Percentiles rank a stretch among this genome's conserved stretches.
Evolutionary conservation across 805 yeast genomes (phyloP).

Genomic region (Schizosaccharomyces pombe): DNA sequence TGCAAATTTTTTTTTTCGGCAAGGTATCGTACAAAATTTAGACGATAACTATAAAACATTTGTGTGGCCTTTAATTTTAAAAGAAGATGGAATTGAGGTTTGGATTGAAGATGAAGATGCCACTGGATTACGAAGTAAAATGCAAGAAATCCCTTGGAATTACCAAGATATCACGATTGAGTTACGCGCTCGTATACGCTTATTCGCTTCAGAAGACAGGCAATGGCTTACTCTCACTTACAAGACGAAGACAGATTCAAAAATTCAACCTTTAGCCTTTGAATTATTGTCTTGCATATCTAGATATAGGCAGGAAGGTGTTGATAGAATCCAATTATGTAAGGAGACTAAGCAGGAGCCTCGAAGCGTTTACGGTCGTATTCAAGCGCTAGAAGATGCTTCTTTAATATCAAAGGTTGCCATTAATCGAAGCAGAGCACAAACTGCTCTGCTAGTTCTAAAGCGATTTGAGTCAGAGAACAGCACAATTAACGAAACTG

Average conservation of each 20-base stretch:
- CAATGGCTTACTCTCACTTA: conserved; percentile 1
- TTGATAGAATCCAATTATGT: neutral
- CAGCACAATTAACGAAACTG: neutral
- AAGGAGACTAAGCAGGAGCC: neutral
- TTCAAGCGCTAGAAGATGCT: conserved; percentile 1
- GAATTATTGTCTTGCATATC: neutral
- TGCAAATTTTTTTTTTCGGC: neutral
- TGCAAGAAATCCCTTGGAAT: neutral
- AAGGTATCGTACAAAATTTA: neutral
- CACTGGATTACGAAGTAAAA: neutral
- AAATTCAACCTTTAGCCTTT: neutral
- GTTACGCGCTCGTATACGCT: neutral
- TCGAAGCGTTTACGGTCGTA: neutral
- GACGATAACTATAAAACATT: neutral
- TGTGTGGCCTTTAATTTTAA: neutral
- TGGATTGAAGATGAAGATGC: neutral
- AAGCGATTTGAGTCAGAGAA: neutral
- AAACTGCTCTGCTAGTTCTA: neutral
- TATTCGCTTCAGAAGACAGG: neutral
- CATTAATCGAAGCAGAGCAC: neutral
- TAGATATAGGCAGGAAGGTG: neutral
- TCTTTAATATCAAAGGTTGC: neutral
- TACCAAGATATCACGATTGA: neutral
- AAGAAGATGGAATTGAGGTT: neutral
- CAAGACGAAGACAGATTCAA: neutral